A percentile compares a stretch with the other conserved stretches of the same genome.
Evolutionary conservation across 169 alveolate genomes (phyloP).

Genomic region (Babesia bigemina): DNA sequence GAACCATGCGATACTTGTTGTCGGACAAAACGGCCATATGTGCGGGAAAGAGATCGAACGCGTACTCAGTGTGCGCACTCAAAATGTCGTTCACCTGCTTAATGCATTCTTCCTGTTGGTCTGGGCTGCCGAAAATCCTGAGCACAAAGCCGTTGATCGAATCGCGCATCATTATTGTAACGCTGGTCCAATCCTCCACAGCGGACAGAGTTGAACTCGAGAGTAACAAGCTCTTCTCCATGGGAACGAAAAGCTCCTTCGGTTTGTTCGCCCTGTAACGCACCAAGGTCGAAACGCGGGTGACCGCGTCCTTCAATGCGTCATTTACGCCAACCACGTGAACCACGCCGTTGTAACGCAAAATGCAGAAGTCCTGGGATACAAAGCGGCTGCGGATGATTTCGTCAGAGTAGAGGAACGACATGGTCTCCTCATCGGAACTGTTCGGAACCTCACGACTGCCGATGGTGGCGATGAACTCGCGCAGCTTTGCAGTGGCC

Average conservation of each 20-base stretch:
- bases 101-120: slow-evolving; percentile 55
- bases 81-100: slow-evolving; percentile 38
- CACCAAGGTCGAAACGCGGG: slow-evolving; percentile 9
- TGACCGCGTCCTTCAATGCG: slow-evolving; percentile 7
- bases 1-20: slow-evolving; percentile 40
- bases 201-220: slow-evolving; percentile 27
- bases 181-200: slow-evolving; percentile 41
- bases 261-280: slow-evolving; percentile 5
- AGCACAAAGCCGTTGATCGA: slow-evolving; percentile 37
- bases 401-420: slow-evolving; percentile 29
- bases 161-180: slow-evolving; percentile 17
- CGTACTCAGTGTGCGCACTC: slow-evolving; percentile 19
- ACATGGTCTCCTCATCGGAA: slow-evolving; percentile 8
- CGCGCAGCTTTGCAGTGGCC: slow-evolving; percentile 16
- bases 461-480: slow-evolving; percentile 6
- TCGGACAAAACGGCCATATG: slow-evolving; percentile 50
- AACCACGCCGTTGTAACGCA: slow-evolving; percentile 21
- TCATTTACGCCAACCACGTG: slow-evolving; percentile 16
- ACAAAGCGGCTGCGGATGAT: slow-evolving; percentile 13
- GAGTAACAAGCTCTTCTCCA: slow-evolving; percentile 18
- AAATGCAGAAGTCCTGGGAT: slow-evolving; percentile 30
- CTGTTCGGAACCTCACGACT: slow-evolving; percentile 14
- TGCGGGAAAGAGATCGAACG: slow-evolving; percentile 34
- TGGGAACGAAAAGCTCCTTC: slow-evolving; percentile 20
- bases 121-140: slow-evolving; percentile 31